Conservation (phyloP, 2,329 filamentous ascomycete genomes). For the Emmonsiellopsis sp. region DNA sequence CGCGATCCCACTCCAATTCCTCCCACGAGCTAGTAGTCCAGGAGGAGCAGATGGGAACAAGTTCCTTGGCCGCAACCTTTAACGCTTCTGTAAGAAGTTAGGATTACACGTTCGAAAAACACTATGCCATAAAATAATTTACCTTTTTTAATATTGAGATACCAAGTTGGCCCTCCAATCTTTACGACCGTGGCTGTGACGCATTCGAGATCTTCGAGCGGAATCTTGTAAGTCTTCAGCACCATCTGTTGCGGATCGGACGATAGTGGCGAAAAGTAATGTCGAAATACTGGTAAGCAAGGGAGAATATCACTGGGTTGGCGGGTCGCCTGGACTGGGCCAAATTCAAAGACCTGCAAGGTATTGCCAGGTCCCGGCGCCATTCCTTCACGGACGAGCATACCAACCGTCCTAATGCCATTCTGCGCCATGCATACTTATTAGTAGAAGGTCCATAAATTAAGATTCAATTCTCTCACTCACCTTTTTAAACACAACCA, state of each 20-base stretch:
- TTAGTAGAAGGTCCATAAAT: constrained; percentile 7
- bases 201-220: constrained; percentile 72
- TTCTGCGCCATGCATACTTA: constrained; percentile 42
- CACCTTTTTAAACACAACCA: constrained; percentile 71
- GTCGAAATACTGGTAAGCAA: constrained; percentile 64
- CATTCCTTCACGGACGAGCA: constrained; percentile 68
- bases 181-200: constrained; percentile 62
- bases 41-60: constrained; percentile 59
- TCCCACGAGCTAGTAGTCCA: constrained; percentile 73
- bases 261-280: constrained; percentile 59
- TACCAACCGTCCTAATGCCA: constrained; percentile 70
- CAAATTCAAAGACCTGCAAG: constrained; percentile 71
- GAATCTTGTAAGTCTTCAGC: constrained; percentile 59
- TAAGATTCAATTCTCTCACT: constrained; percentile 12
- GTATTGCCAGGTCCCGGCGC: constrained; percentile 58
- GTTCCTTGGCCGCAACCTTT: constrained; percentile 56
- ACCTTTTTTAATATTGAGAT: constrained; percentile 44
- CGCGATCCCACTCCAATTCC: constrained; percentile 70
- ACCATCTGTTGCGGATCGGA: constrained; percentile 58
- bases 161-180: constrained; percentile 39
- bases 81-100: constrained; percentile 35
- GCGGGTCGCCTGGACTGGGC: constrained; percentile 56
- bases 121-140: constrained; percentile 9
- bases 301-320: constrained; percentile 80
- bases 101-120: neutral